Base-by-base conservation (phyloP, 1,284 basidiomycete genomes). In the Volvariella surrecta region DNA sequence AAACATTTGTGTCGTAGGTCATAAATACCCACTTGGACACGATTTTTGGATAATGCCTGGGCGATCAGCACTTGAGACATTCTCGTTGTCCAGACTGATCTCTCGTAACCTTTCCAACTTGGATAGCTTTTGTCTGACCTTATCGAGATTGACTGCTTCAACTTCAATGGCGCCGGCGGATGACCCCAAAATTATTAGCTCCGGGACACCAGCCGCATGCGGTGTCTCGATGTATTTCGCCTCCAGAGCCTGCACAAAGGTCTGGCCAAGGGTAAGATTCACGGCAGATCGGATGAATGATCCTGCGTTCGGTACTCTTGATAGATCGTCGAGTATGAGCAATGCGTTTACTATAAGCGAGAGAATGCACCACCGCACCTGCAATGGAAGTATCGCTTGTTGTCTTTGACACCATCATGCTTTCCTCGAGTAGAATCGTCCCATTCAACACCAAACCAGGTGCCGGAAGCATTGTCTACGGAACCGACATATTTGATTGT, bases 371-470 rank as follows among this genome's bases (percentile, higher is more conserved):
- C n/a, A 32, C 32, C 80, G 68, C 63, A 89, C 89, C 73, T 63
- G 64, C 85, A 88, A 39, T 63, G 58, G 58, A 98, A 99, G 61
- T 96, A 94, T 28, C 70, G 71, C 44, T 68, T 75, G 28, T 81
- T 87, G 50, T 89, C 80, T 59, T 87, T 89, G 45, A 70, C 60
- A 9, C 95, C 95, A 52, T 84, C 78, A 58, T 98, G 93, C 61
- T 88, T 95, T 19, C 94, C 94, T 42, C 89, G 74, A 1, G 58
- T 48, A 3, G 82, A 71, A 55, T 92, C 82, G 56, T 99, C 95
- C 89, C 94, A 99, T 66, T 98, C 94, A 41, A 98, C 75, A 10
- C 95, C 95, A 3, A 94, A 73, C 94, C 95, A 99, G 11, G 63
- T 53, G 8, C 86, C 89, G 6, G 62, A 57, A 0, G 86, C 79